These are phyloP conservation scores for Clarireedia sp. DNA, from an alignment of 2,329 filamentous ascomycete genomes.

Conservation along the genomic window DNA sequence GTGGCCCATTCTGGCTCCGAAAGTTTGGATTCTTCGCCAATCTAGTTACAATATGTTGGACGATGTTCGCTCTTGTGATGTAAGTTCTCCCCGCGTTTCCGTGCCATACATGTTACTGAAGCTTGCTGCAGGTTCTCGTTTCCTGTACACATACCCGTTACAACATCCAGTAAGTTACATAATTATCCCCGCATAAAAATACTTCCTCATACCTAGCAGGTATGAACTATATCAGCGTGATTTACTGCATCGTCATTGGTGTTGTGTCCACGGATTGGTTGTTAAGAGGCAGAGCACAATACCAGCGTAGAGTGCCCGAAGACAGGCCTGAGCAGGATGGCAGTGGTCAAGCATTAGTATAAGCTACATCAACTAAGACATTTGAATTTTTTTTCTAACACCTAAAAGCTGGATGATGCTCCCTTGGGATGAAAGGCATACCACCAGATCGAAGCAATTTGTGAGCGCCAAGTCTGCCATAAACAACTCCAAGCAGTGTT, in stretches of 20 bases:
- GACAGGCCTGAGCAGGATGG: neutral
- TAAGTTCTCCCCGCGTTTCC: constrained; percentile 25
- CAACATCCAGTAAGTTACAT: constrained; percentile 2
- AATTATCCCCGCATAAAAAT: neutral
- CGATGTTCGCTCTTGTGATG: constrained; percentile 50
- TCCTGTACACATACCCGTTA: constrained; percentile 5
- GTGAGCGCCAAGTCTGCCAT: neutral
- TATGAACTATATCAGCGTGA: constrained; percentile 9
- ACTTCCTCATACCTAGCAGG: neutral
- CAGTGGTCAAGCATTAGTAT: constrained; percentile 4
- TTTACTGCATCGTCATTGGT: neutral
- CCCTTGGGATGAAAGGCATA: neutral
- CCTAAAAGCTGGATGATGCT: neutral
- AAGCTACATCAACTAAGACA: neutral
- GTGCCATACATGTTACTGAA: neutral
- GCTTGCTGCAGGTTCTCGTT: constrained; percentile 2
- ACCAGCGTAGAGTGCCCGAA: neutral
- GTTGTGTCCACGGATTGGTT: constrained; percentile 1
- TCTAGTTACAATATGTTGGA: constrained; percentile 46
- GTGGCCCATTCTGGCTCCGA: constrained; percentile 48
- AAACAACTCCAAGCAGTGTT: neutral
- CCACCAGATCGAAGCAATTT: neutral
- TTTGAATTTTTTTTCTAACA: neutral
- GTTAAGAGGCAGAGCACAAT: constrained; percentile 1
- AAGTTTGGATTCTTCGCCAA: constrained; percentile 52